Conservation (phyloP, 305 asterid species). For the Fraxinus albicans region DNA sequence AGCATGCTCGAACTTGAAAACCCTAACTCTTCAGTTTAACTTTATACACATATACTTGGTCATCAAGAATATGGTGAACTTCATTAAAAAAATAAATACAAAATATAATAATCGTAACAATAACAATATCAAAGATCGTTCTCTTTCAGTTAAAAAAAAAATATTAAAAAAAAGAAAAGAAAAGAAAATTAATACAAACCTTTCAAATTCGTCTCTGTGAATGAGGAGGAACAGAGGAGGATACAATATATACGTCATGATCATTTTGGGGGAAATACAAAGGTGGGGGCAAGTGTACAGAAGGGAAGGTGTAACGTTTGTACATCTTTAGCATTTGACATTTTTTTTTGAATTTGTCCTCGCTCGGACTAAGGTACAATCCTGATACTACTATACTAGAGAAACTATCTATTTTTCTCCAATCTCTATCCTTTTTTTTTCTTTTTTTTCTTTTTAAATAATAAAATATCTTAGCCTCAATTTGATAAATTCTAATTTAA, state of each 20-base stretch:
- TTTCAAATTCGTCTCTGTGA: neutral
- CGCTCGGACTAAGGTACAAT: neutral
- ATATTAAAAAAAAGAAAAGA: neutral
- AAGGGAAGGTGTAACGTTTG: neutral
- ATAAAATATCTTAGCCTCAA: neutral
- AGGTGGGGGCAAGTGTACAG: neutral
- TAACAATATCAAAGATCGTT: neutral
- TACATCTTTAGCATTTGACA: neutral
- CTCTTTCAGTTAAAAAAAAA: neutral
- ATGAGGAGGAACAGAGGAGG: neutral
- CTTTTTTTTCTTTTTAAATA: too few relatives aligned
- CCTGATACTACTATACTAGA: neutral
- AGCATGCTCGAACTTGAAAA: constrained; percentile 8
- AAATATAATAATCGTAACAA: neutral
- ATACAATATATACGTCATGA: neutral
- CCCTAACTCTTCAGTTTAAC: constrained; percentile 25
- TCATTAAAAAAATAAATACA: neutral
- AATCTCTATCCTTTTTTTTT: neutral
- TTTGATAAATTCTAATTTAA: too few relatives aligned
- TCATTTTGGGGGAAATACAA: neutral
- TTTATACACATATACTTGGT: neutral
- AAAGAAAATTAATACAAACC: neutral
- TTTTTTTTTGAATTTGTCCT: neutral
- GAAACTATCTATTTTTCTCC: neutral
- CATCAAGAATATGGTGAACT: neutral